phyloP scores from a whole-genome alignment of 2,329 filamentous ascomycete genomes.

The Ophiosphaerella herpotricha region DNA sequence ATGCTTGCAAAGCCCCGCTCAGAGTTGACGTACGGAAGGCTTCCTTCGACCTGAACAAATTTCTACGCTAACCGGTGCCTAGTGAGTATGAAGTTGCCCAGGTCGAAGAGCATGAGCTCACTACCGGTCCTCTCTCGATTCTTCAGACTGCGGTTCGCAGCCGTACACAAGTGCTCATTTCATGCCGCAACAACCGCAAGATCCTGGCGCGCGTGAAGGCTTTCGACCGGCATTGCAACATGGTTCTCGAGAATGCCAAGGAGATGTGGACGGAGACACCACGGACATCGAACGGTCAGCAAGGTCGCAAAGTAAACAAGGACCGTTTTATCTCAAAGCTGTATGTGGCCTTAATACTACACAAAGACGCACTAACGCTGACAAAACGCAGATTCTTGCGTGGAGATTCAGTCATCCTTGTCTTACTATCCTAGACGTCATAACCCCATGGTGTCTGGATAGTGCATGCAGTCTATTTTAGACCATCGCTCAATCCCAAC shows the following conservation, averaged over 20 bases:
- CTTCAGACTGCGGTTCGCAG: constrained; percentile 95
- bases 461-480: constrained; percentile 37
- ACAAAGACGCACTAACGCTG: constrained; percentile 8
- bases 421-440: constrained; percentile 70
- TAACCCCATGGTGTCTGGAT: constrained; percentile 1
- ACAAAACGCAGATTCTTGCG: constrained; percentile 70
- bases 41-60: not conserved
- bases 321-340: constrained; percentile 98
- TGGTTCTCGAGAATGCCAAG: constrained; percentile 96
- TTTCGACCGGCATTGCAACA: constrained; percentile 98
- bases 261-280: constrained; percentile 99
- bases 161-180: constrained; percentile 95
- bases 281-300: constrained; percentile 79
- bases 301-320: constrained; percentile 91
- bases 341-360: constrained; percentile 56
- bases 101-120: constrained; percentile 79
- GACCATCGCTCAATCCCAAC: constrained; percentile 69
- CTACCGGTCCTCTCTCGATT: constrained; percentile 82
- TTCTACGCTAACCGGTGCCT: constrained; percentile 25
- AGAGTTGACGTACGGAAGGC: constrained; percentile 78
- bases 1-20: constrained; percentile 84
- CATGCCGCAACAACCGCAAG: constrained; percentile 97
- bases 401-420: constrained; percentile 86
- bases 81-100: constrained; percentile 91
- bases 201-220: constrained; percentile 96